Conservation (phyloP, 2,329 filamentous ascomycete genomes). For the Aaosphaeria arxii region DNA sequence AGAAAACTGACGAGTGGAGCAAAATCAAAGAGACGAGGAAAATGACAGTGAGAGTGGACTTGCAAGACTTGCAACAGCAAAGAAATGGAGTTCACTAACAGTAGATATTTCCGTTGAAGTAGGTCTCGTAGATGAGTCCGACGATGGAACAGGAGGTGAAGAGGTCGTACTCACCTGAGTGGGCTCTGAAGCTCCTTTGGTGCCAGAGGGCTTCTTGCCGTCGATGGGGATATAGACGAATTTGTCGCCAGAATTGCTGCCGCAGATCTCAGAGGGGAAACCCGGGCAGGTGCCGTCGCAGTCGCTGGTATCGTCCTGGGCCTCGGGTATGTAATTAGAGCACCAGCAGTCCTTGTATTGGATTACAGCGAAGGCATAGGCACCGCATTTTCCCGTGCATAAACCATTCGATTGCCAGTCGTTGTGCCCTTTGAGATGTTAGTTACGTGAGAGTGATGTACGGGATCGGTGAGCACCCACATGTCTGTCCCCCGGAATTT, state of each 20-base stretch:
- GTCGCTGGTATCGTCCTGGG: slow-evolving; percentile 35
- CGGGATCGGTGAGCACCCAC: no score
- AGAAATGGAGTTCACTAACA: slow-evolving; percentile 26
- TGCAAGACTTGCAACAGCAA: slow-evolving; percentile 12
- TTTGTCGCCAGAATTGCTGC: slow-evolving; percentile 50
- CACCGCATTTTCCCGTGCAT: slow-evolving; percentile 59
- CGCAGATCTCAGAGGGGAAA: slow-evolving; percentile 65
- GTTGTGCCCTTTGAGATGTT: neutral
- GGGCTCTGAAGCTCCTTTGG: slow-evolving; percentile 40
- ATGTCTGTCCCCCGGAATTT: neutral
- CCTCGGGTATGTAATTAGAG: slow-evolving; percentile 62
- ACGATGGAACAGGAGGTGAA: neutral
- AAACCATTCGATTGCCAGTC: slow-evolving; percentile 64
- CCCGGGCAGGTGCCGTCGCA: slow-evolving; percentile 66
- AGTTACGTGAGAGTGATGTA: neutral
- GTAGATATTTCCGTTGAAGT: slow-evolving; percentile 15
- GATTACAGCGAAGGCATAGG: slow-evolving; percentile 66
- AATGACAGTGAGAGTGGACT: neutral
- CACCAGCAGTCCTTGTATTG: slow-evolving; percentile 70
- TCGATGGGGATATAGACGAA: slow-evolving; percentile 62
- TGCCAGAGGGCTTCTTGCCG: slow-evolving; percentile 55
- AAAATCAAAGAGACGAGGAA: neutral
- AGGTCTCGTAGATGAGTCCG: slow-evolving; percentile 8
- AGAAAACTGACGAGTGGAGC: no score
- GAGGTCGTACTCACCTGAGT: slow-evolving; percentile 20